phyloP scores from a whole-genome alignment of 163 green algal species.

The Chlamydomonas reinhardtii region DNA sequence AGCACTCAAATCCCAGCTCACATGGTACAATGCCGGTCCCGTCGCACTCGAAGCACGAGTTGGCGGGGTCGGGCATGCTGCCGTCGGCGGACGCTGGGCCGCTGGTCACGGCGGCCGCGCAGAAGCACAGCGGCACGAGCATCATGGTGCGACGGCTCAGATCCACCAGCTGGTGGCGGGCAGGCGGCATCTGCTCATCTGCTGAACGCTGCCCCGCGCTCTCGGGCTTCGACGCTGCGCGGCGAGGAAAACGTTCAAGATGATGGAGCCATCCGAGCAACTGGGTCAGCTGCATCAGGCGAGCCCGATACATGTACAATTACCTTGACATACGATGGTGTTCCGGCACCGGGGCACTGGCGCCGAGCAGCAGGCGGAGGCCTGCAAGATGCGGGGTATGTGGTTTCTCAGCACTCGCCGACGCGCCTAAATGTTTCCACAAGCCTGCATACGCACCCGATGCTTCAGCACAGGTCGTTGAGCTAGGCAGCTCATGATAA shows the following conservation, averaged over 20 bases:
- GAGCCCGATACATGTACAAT: not conserved
- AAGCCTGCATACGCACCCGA: not conserved
- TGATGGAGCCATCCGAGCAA: too few relatives aligned
- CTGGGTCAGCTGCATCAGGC: too few relatives aligned
- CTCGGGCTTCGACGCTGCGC: constrained; percentile 20
- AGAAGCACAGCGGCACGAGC: constrained; percentile 29
- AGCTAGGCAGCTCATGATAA: not conserved
- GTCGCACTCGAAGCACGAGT: constrained; percentile 85
- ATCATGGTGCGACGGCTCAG: constrained; percentile 29
- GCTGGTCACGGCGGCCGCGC: not conserved
- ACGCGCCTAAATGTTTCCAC: too few relatives aligned
- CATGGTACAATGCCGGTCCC: constrained; percentile 86
- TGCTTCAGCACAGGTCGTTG: not conserved
- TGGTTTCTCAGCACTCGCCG: not conserved
- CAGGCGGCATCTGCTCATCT: not conserved
- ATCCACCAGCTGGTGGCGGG: constrained; percentile 17
- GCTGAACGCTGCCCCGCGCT: not conserved
- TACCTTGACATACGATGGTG: constrained; percentile 38
- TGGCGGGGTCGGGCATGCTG: constrained; percentile 45
- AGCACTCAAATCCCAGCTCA: constrained; percentile 51
- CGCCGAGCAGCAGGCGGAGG: not conserved
- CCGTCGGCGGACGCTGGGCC: not conserved
- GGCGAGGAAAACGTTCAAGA: not conserved
- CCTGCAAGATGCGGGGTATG: constrained; percentile 10
- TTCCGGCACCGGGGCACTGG: not conserved